These are phyloP conservation scores for Trichoderma gracile DNA, from an alignment of 2,329 filamentous ascomycete species.

Conservation along the genomic window DNA sequence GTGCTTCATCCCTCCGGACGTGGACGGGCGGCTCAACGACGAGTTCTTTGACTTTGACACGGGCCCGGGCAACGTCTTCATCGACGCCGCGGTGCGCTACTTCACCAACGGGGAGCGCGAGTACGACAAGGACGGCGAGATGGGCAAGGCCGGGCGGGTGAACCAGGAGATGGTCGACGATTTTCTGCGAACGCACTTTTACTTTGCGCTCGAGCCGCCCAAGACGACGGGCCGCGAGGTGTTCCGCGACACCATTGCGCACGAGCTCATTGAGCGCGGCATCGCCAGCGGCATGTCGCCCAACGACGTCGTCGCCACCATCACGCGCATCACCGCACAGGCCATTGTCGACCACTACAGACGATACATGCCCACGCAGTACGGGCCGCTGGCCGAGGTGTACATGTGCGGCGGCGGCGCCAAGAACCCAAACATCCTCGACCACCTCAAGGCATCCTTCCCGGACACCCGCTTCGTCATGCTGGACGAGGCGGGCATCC, in stretches of 20 bases:
- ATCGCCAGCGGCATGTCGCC: conserved; percentile 46
- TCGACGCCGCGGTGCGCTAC: conserved; percentile 57
- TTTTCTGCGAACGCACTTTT: conserved; percentile 49
- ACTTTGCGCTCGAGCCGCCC: conserved; percentile 53
- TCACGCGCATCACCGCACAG: conserved; percentile 60
- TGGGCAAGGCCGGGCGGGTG: conserved; percentile 51
- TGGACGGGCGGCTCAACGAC: conserved; percentile 31
- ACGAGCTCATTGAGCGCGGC: conserved; percentile 52
- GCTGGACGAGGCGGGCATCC: conserved; percentile 59
- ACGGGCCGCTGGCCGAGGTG: conserved; percentile 50
- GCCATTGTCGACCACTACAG: conserved; percentile 54
- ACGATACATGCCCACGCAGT: conserved; percentile 48
- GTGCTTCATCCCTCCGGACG: conserved; percentile 57
- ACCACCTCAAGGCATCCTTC: conserved; percentile 52
- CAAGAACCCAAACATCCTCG: conserved; percentile 57
- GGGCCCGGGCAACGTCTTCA: conserved; percentile 58
- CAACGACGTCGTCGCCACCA: conserved; percentile 57
- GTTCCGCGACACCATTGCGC: conserved; percentile 58
- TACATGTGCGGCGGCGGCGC: conserved; percentile 63
- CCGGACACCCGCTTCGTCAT: conserved; percentile 53
- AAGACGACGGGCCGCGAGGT: conserved; percentile 62
- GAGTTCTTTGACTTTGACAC: conserved; percentile 53
- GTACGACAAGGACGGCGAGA: conserved; percentile 54
- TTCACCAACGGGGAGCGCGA: conserved; percentile 52
- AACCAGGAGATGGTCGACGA: conserved; percentile 54